Conservation (phyloP, 768 basidiomycete genomes). For the Multifurca ochricompacta region DNA sequence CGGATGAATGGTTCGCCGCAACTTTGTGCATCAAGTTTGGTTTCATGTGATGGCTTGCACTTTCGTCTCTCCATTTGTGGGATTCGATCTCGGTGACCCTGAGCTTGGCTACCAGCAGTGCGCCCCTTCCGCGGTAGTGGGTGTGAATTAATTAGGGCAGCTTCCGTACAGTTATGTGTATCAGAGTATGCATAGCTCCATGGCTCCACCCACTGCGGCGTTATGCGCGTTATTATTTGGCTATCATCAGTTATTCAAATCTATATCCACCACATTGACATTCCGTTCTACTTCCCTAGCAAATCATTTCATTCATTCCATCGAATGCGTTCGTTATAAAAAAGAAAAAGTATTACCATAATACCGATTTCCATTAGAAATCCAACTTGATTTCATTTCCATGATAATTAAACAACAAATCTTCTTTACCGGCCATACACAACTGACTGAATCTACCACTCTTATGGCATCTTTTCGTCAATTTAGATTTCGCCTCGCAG, state of each 20-base stretch:
- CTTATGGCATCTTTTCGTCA: background rate
- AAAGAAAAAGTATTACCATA: background rate
- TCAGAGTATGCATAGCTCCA: background rate
- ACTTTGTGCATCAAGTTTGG: background rate
- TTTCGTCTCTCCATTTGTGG: background rate
- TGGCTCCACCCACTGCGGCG: too few species aligned
- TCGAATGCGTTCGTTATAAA: too few species aligned
- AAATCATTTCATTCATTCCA: too few species aligned
- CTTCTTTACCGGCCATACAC: too few species aligned
- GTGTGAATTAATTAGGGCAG: background rate
- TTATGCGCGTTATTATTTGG: background rate
- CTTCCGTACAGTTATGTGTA: background rate
- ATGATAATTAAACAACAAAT: background rate
- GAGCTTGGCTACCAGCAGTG: background rate
- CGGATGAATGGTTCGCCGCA: background rate
- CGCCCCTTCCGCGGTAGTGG: conserved; percentile 8
- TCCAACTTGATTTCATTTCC: too few species aligned
- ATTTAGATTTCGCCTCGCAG: conserved; percentile 3
- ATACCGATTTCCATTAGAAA: too few species aligned
- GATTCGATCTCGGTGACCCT: too few species aligned
- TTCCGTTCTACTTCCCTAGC: conserved; percentile 9
- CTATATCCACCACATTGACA: background rate
- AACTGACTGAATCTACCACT: conserved; percentile 12
- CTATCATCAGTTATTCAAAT: background rate
- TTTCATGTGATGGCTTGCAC: background rate